Percentiles rank a stretch among this genome's conserved stretches.
These are phyloP conservation scores for Litchi chinensis DNA, from an alignment of 345 rosid species.

Conservation along the genomic window DNA sequence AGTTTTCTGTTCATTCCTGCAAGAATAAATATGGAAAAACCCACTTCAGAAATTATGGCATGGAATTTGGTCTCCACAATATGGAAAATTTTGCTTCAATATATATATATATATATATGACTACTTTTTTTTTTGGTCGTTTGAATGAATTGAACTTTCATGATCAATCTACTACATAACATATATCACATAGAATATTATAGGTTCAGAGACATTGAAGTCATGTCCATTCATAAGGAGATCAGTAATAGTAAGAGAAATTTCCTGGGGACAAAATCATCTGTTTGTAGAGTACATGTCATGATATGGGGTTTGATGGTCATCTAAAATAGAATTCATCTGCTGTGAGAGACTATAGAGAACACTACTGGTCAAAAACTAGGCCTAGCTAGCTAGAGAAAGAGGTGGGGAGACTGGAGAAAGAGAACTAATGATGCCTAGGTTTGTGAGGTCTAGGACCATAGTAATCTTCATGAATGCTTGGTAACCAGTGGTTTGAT, in stretches of 20 bases:
- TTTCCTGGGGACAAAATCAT: not conserved
- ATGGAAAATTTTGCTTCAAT: not conserved
- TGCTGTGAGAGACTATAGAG: not conserved
- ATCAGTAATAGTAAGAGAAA: not conserved
- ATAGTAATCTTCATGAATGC: constrained; percentile 63
- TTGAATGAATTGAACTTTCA: not conserved
- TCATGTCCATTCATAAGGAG: not conserved
- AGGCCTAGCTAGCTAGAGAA: not conserved
- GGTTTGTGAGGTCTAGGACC: constrained; percentile 64
- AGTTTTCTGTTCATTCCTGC: constrained; percentile 46
- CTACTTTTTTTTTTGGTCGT: too few relatives aligned
- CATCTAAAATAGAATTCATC: not conserved
- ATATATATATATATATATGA: too few relatives aligned
- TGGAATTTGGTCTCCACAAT: not conserved
- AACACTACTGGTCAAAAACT: not conserved
- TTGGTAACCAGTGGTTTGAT: constrained; percentile 39
- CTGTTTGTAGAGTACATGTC: constrained; percentile 8
- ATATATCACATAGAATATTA: not conserved
- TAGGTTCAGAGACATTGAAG: not conserved
- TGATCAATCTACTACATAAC: not conserved
- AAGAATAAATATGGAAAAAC: constrained; percentile 8
- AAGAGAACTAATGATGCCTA: constrained; percentile 40
- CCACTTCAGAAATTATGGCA: constrained; percentile 7
- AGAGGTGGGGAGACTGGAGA: not conserved
- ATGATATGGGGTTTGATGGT: not conserved